Evolutionary conservation across 345 rosid genomes (phyloP), one percentile per base, ranked within the genome.

Genomic region (Cardamine resedifolia): DNA sequence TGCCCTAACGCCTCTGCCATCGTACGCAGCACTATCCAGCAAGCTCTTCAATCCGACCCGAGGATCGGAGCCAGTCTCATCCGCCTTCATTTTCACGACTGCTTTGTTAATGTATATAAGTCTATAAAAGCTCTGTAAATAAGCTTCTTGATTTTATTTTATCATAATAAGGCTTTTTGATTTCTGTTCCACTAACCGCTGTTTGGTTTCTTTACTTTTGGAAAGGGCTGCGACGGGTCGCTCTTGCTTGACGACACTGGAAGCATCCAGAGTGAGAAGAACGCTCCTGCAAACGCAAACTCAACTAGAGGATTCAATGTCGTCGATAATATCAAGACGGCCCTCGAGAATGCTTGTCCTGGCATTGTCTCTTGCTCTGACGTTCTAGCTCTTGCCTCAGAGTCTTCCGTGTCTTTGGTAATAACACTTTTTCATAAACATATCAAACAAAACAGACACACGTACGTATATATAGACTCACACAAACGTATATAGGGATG

Each of bases 81-180:
- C 70, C 90, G 97, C 12, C 90, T 91, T 70, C 96, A 89, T 71
- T 89, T 91, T 76, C 96, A 91, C 50, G 97, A 91, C 65, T 91
- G 97, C 69, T 91, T 91, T 45, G 93, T 91, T 28, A 19, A 91
- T 62, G 96, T 89, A 82, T 89, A 82, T 14, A 34, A 50, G 4
- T 47, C 50, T 16, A 45, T 45, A 18, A 10, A 31, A 43, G 12
- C 27, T 48, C 10, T 53, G n/a, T 20, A 52, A 24, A n/a, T 24
- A 20, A 52, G 27, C 61, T 53, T 34, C 4, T 48, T 21, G 14
- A 26, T 33, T 10, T 41, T 8, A 3, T 0, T 15, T 16, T 36
- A 6, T 8, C 23, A 18, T 21, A 15, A 24, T 15, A n/a, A 41
- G 28, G 6, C 44, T 4, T 53, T 26, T 15, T 20, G 41, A 15